A percentile compares a stretch with the other conserved stretches of the same genome.
These are phyloP conservation scores for Russula sp. DNA, from an alignment of 768 basidiomycete genomes.

Conservation along the genomic window DNA sequence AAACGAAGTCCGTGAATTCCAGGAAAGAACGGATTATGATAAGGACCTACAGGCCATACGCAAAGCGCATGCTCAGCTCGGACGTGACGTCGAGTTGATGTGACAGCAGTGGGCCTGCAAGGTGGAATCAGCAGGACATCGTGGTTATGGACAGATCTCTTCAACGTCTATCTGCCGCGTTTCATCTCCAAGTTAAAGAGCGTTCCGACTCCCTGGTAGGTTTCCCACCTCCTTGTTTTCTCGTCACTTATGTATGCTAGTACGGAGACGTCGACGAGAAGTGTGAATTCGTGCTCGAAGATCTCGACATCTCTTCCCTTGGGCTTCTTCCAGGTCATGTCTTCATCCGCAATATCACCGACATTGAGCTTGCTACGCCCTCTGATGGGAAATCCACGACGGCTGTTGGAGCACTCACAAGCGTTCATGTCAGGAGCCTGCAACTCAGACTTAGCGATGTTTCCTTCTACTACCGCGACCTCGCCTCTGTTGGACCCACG, in stretches of 20 bases:
- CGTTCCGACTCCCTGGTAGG: constrained; percentile 63
- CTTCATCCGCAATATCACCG: constrained; percentile 65
- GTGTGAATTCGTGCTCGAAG: constrained; percentile 68
- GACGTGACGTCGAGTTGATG: constrained; percentile 40
- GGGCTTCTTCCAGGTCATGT: too few species aligned
- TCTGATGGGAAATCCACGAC: constrained; percentile 35
- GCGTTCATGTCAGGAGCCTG: constrained; percentile 56
- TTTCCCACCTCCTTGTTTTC: background rate
- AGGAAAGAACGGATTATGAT: constrained; percentile 41
- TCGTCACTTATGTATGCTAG: constrained; percentile 24
- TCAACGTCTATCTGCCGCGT: too few species aligned
- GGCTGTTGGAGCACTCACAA: constrained; percentile 55
- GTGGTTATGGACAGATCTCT: constrained; percentile 77
- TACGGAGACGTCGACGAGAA: constrained; percentile 61
- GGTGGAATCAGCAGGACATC: constrained; percentile 52
- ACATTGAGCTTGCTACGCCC: constrained; percentile 45
- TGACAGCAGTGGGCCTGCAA: constrained; percentile 39
- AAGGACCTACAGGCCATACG: constrained; percentile 41
- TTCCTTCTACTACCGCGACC: constrained; percentile 70
- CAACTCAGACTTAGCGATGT: constrained; percentile 57
- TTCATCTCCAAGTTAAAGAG: too few species aligned
- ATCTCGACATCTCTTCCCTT: constrained; percentile 63
- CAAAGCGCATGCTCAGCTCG: constrained; percentile 43
- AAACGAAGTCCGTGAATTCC: constrained; percentile 38
- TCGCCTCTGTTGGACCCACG: constrained; percentile 44